These are phyloP conservation scores for Sclerotiophoma versabilis DNA, from an alignment of 2,329 filamentous ascomycete species.

Conservation along the genomic window DNA sequence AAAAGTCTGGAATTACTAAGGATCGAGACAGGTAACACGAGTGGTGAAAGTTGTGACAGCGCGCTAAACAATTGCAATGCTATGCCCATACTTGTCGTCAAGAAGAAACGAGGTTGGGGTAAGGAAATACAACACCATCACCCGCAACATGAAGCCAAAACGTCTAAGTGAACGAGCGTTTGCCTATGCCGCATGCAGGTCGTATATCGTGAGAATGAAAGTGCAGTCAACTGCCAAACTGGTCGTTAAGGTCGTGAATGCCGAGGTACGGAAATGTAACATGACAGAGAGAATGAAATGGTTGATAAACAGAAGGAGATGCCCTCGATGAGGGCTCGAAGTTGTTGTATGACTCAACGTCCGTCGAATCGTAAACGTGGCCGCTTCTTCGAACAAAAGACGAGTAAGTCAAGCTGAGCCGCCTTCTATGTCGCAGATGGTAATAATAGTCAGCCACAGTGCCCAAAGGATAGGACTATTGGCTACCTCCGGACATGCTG, in stretches of 20 bases:
- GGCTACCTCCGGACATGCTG: constrained; percentile 15
- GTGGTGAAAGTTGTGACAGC: constrained; percentile 26
- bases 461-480: constrained; percentile 18
- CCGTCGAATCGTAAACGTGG: constrained; percentile 36
- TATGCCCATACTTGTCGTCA: constrained; percentile 23
- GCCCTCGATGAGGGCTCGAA: constrained; percentile 20
- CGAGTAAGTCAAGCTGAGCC: constrained; percentile 39
- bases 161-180: constrained; percentile 34
- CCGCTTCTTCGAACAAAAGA: neutral
- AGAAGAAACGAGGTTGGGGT: constrained; percentile 32
- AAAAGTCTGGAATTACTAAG: neutral
- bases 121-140: constrained; percentile 48
- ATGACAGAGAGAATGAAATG: constrained; percentile 41
- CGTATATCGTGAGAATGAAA: constrained; percentile 46
- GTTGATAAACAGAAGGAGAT: constrained; percentile 43
- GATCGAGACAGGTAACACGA: neutral
- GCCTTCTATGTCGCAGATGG: constrained; percentile 32
- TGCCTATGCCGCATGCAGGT: constrained; percentile 47
- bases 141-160: constrained; percentile 39
- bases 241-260: constrained; percentile 49
- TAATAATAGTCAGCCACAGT: constrained; percentile 30
- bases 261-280: constrained; percentile 39
- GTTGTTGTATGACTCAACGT: constrained; percentile 5
- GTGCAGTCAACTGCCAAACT: constrained; percentile 38
- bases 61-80: constrained; percentile 12